phyloP scores from a whole-genome alignment of 371 early-diverging fungal genomes.

The Batrachochytrium dendrobatidis region DNA sequence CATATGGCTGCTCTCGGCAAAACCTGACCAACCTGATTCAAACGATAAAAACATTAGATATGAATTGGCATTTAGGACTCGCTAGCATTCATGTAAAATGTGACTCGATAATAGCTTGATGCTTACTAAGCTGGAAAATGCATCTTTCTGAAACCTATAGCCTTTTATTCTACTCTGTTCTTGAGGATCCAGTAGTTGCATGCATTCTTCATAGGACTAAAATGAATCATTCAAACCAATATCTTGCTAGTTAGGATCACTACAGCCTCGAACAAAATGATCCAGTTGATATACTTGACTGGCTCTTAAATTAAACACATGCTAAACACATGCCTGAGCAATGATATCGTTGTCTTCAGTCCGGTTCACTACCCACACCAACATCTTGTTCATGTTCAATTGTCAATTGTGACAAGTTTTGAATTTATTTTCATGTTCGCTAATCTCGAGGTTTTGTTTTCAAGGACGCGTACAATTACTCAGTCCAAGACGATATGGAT shows the following conservation, averaged over 20 bases:
- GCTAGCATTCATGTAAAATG: neutral
- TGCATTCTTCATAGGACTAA: neutral
- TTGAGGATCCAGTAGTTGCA: neutral
- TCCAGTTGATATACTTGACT: neutral
- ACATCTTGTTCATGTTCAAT: no score
- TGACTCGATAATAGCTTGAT: no score
- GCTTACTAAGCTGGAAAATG: neutral
- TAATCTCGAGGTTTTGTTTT: no score
- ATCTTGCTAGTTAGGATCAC: neutral
- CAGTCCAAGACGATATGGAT: no score
- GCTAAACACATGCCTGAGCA: neutral
- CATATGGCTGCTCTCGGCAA: neutral
- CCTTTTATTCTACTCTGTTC: neutral
- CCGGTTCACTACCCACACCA: neutral
- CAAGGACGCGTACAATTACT: no score
- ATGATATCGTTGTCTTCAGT: neutral
- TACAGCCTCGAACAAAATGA: neutral
- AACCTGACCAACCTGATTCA: neutral
- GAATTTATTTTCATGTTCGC: no score
- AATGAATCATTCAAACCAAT: no score
- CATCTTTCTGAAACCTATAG: neutral
- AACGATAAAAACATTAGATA: neutral
- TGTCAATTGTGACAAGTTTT: no score
- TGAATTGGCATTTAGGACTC: neutral
- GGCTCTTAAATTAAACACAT: neutral